Conservation (phyloP, 768 basidiomycete species). For the Tricholoma saponaceum region DNA sequence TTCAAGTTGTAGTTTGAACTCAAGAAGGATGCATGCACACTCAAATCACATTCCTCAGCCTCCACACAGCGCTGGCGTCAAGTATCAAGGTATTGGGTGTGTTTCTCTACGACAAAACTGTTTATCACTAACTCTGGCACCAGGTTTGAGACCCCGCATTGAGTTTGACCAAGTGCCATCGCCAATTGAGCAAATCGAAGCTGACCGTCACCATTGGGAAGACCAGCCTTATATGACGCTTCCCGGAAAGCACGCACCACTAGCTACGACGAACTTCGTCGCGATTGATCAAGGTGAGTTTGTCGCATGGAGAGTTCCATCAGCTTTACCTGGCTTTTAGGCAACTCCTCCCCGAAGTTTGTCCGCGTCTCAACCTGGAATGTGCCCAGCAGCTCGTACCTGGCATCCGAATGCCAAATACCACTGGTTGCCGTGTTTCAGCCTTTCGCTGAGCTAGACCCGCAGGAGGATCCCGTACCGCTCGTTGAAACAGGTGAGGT, state of each 20-base stretch:
- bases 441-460: constrained; percentile 82
- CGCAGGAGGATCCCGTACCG: constrained; percentile 76
- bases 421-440: constrained; percentile 85
- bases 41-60: constrained; percentile 61
- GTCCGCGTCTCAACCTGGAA: constrained; percentile 89
- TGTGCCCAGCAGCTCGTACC: constrained; percentile 73
- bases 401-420: constrained; percentile 78
- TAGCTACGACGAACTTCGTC: constrained; percentile 82
- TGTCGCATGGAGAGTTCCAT: background rate
- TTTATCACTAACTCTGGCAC: background rate
- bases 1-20: too few relatives aligned
- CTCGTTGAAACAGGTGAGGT: constrained; percentile 63
- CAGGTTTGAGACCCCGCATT: constrained; percentile 78
- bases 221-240: constrained; percentile 59
- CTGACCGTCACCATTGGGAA: constrained; percentile 78
- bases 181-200: constrained; percentile 72
- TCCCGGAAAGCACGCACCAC: constrained; percentile 61
- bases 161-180: constrained; percentile 92
- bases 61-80: constrained; percentile 60
- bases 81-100: constrained; percentile 37
- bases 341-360: constrained; percentile 91
- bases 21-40: constrained; percentile 41
- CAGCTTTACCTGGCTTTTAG: constrained; percentile 22
- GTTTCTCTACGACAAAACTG: background rate
- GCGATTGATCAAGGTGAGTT: constrained; percentile 83